These are phyloP conservation scores for Fusarium nygamai DNA, from an alignment of 2,329 filamentous ascomycete species.

Conservation along the genomic window DNA sequence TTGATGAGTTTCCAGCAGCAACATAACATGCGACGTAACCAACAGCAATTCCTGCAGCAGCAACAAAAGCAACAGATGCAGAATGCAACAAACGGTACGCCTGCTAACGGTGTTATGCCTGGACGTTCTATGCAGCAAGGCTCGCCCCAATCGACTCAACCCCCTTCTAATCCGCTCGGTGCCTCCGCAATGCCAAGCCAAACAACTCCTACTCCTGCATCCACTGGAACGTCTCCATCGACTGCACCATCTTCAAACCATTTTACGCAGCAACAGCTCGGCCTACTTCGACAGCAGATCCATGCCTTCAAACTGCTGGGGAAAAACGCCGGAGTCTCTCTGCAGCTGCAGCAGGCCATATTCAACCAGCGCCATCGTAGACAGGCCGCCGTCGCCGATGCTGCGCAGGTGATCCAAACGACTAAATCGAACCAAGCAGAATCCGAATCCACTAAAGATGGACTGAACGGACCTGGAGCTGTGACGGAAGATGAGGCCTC, in stretches of 20 bases:
- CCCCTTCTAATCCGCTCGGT: constrained; percentile 49
- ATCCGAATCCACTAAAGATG: constrained; percentile 50
- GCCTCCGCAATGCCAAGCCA: constrained; percentile 52
- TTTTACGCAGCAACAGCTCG: constrained; percentile 82
- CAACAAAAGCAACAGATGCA: constrained; percentile 59
- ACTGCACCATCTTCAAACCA: constrained; percentile 58
- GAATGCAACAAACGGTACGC: constrained; percentile 63
- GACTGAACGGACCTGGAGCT: constrained; percentile 51
- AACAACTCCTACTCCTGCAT: constrained; percentile 45
- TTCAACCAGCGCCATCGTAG: constrained; percentile 79
- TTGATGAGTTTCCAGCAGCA: constrained; percentile 77
- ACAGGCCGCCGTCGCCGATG: constrained; percentile 61
- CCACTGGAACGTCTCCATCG: constrained; percentile 46
- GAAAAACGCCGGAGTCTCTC: constrained; percentile 85
- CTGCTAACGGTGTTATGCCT: constrained; percentile 58
- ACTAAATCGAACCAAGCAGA: constrained; percentile 44
- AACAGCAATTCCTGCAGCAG: constrained; percentile 55
- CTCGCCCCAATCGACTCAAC: constrained; percentile 46
- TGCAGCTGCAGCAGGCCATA: constrained; percentile 82
- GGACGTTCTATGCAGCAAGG: constrained; percentile 54
- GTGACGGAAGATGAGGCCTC: constrained; percentile 46
- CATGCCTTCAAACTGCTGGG: constrained; percentile 89
- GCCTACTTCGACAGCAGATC: constrained; percentile 84
- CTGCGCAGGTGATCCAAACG: constrained; percentile 51
- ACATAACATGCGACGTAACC: constrained; percentile 63